These are phyloP conservation scores for Trifolium subterraneum DNA, from an alignment of 306 rosid species.

Conservation along the genomic window DNA sequence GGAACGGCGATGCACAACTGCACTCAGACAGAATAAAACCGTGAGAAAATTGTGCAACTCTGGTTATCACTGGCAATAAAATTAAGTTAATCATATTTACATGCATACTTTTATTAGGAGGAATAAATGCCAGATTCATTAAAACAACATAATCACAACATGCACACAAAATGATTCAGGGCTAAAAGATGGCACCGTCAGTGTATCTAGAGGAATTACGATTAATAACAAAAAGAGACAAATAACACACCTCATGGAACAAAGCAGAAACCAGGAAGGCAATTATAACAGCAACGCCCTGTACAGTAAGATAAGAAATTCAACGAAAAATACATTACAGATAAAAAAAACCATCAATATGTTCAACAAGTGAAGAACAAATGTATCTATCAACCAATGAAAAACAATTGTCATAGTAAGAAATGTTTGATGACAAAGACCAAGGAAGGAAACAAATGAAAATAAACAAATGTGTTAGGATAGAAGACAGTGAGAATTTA, in stretches of 20 bases:
- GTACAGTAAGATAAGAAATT: slow-evolving; percentile 38
- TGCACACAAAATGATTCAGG: background rate
- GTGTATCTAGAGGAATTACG: background rate
- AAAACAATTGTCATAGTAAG: slow-evolving; percentile 12
- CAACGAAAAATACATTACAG: slow-evolving; percentile 22
- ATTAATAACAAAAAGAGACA: slow-evolving; percentile 15
- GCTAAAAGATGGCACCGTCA: too few species aligned
- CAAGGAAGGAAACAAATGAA: background rate
- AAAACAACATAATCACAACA: slow-evolving; percentile 1
- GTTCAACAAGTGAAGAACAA: slow-evolving; percentile 5
- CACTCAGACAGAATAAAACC: slow-evolving; percentile 40
- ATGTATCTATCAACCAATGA: slow-evolving; percentile 15
- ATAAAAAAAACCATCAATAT: slow-evolving; percentile 9
- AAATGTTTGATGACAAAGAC: slow-evolving; percentile 3
- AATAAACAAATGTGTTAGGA: background rate
- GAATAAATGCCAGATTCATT: slow-evolving; percentile 12
- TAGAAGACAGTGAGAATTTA: background rate
- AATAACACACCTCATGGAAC: slow-evolving; percentile 83
- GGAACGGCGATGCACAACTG: slow-evolving; percentile 98
- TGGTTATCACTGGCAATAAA: slow-evolving; percentile 16
- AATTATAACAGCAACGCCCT: slow-evolving; percentile 76
- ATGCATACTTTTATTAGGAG: slow-evolving; percentile 19
- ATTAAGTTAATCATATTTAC: slow-evolving; percentile 19
- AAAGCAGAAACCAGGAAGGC: slow-evolving; percentile 86
- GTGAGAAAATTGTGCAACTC: slow-evolving; percentile 34